Conservation (phyloP, 331 rosid genomes). For the Acacia concinna region DNA sequence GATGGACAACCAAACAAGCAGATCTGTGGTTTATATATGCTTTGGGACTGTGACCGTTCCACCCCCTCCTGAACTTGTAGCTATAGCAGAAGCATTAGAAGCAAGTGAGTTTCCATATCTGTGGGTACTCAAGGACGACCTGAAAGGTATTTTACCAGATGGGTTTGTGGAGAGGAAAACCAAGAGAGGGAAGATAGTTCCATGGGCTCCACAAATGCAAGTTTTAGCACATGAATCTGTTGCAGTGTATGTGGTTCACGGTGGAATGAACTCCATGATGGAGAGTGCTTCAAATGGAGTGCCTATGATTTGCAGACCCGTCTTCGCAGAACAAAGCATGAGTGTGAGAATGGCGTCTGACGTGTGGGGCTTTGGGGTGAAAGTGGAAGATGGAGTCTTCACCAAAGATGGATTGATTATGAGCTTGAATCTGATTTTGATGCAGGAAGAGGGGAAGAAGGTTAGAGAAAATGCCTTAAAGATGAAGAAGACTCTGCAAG, state of each 20-base stretch:
- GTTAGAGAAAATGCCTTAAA: conserved; percentile 29
- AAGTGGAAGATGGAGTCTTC: conserved; percentile 16
- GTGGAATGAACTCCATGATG: conserved; percentile 34
- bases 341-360: conserved; percentile 34
- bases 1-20: neutral
- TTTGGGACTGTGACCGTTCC: neutral
- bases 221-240: conserved; percentile 28
- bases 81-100: conserved; percentile 34
- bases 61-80: conserved; percentile 18
- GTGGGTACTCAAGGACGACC: conserved; percentile 29
- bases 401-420: conserved; percentile 34
- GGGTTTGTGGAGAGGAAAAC: conserved; percentile 29
- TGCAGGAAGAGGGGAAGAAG: conserved; percentile 33
- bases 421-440: conserved; percentile 32
- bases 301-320: conserved; percentile 37
- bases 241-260: conserved; percentile 33
- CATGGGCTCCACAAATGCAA: conserved; percentile 37
- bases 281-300: conserved; percentile 28
- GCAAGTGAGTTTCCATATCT: conserved; percentile 24
- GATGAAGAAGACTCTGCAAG: neutral
- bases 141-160: neutral
- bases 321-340: conserved; percentile 41
- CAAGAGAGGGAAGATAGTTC: conserved; percentile 30
- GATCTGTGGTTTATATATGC: neutral
- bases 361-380: conserved; percentile 44